Evolutionary conservation across 225 moss, liverwort and hornwort genomes (phyloP), one percentile per base, ranked within the genome.

Genomic region (Neckera pumila): DNA sequence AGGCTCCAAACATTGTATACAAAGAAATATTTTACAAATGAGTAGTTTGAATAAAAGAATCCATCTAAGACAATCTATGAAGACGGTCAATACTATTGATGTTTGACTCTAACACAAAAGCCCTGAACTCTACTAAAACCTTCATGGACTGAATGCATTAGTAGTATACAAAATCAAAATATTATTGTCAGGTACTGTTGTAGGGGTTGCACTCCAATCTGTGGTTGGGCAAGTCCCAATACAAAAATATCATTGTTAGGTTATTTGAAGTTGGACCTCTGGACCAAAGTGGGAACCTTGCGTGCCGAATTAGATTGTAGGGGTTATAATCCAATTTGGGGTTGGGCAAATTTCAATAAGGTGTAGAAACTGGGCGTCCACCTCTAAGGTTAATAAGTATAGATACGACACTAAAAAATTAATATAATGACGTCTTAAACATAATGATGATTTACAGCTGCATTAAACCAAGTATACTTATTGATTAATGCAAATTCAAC

Each of bases 251-350:
- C 4, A 7, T 15, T 53, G 53, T 53, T 2, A 18, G 7, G 2
- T 18, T 54, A 18, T n/a, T n/a, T n/a, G n/a, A 7, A 18, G 18
- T 54, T 53, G 16, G 16, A 4, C 9, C 53, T 15, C 53, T n/a
- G n/a, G n/a, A n/a, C n/a, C n/a, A n/a, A n/a, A 60, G 7, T 60
- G 3, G 60, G 7, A 27, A 60, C 0, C 3, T 0, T 3, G 3
- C 12, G 0, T 60, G 13, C 13, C 6, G 3, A 7, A 0, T 60
- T 28, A 2, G 28, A 3, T 28, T 61, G 14, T 28, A 2, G 28
- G 14, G 28, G 4, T 61, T 6, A 2, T 7, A 61, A 28, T 61
- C 7, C 3, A 2, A 0, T 7, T 0, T 53, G 3, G 0, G 14
- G 14, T 28, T 28, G 27, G 61, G 4, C 14, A 61, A 61, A 1